Evolutionary conservation across 768 basidiomycete species (phyloP).

Genomic region (Lactarius sp.): DNA sequence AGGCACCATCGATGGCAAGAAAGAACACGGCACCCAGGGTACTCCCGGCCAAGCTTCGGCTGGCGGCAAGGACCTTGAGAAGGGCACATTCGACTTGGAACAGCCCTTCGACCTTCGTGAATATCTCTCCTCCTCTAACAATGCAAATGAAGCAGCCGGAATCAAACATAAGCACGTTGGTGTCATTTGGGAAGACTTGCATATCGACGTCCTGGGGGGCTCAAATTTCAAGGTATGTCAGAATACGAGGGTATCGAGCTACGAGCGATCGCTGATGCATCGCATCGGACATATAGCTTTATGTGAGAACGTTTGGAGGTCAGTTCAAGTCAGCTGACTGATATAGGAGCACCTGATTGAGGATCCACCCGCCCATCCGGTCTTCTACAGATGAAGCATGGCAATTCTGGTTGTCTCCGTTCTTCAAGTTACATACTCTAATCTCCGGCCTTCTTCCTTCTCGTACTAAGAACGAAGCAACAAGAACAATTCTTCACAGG

Average conservation of each 20-base stretch:
- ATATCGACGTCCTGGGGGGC: conserved; percentile 60
- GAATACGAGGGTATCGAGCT: background rate
- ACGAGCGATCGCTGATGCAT: background rate
- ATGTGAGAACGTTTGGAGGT: conserved; percentile 60
- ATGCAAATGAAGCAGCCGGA: conserved; percentile 60
- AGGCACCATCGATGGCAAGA: conserved; percentile 5
- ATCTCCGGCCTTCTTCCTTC: conserved; percentile 12
- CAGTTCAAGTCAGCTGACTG: conserved; percentile 24
- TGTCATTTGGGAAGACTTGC: conserved; percentile 66
- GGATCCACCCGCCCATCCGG: background rate
- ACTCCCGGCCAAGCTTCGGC: background rate
- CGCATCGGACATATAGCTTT: conserved; percentile 38
- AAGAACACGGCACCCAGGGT: background rate
- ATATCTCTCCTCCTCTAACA: conserved; percentile 65
- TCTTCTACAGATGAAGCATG: conserved; percentile 22
- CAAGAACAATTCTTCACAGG: conserved; percentile 22
- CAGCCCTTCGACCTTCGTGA: conserved; percentile 60
- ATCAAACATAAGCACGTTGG: conserved; percentile 77
- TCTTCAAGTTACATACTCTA: conserved; percentile 7
- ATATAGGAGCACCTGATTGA: background rate
- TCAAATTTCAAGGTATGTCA: conserved; percentile 51
- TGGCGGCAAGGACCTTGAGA: conserved; percentile 34
- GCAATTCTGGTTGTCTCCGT: conserved; percentile 25
- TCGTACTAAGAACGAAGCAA: conserved; percentile 2
- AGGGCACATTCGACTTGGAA: conserved; percentile 39